Evolutionary conservation across 345 rosid genomes (phyloP), one percentile per base, ranked within the genome.

Genomic region (Pistacia vera): DNA sequence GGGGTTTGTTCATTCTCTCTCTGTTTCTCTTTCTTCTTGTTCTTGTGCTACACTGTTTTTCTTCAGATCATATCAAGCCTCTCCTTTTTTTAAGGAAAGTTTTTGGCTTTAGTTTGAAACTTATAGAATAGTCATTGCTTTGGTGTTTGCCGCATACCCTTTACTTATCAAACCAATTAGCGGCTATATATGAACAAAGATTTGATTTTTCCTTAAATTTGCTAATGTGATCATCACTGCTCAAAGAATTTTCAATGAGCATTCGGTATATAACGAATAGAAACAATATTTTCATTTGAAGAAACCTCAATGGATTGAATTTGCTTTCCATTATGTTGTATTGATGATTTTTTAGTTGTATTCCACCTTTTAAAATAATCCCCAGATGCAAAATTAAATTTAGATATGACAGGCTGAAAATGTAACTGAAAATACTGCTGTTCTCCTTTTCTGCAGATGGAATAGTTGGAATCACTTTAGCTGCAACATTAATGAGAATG

Each of bases 381-480:
- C 51, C 49, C 9, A 41, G 25, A 8, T 30, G 20, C 58, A 54
- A 68, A 38, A 33, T 16, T 58, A n/a, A 4, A 20, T 71, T 22
- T 14, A n/a, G 36, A 56, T 25, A 56, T 58, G 41, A 13, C 20
- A 38, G 66, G 28, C 35, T 25, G 60, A 61, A 58, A 12, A 57
- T 71, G 6, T 8, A 14, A 44, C 11, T 14, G 36, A 28, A 51
- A n/a, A 66, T 57, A 44, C 25, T 16, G 36, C 51, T 14, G 16
- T 56, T 44, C 59, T 70, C 11, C 11, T 69, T 46, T 78, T 65
- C 1, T 85, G 84, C 73, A 96, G 98, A 76, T 96, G 98, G 99
- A 96, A 91, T 66, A 93, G 98, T 79, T 96, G 99, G 98, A 96
- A 96, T 68, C 98, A 96, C 83, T 93, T 92, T 68, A 14, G 58